Evolutionary conservation across 495 filamentous ascomycete genomes (phyloP), one percentile per base, ranked within the genome.

Genomic region (Hapsidospora chrysogenum): DNA sequence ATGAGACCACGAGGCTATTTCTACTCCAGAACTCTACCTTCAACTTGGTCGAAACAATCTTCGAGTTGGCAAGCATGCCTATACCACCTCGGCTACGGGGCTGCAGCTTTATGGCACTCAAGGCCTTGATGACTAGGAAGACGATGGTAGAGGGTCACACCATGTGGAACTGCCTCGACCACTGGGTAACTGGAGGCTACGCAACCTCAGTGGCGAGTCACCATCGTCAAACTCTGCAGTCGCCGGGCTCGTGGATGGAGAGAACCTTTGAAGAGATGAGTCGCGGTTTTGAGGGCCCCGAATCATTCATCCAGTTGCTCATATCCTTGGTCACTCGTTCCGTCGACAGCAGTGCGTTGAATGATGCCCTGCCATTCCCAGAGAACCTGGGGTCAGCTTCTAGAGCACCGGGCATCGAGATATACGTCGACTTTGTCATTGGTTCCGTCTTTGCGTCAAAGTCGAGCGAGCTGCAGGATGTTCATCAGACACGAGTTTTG

Each of bases 351-450:
- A 53, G 57, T 17, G 64, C 60, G 1, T 56, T 93, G 6, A 73
- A 76, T 36, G 80, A 86, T 54, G 50, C 50, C n/a, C 55, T 96
- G 14, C 76, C 87, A 0, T 96, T 95, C 49, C 82, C 89, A 0
- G 86, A 94, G 47, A 70, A 66, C 23, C 61, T 96, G n/a, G 85
- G 85, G n/a, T 67, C 70, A 9, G 63, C 72, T 6, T 76, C 74
- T 45, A 74, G 89, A 33, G 76, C 78, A 61, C 69, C 84, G 13
- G 89, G 92, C 3, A 81, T 99, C 41, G 85, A 94, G 37, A 74
- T 78, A 3, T 96, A 94, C 42, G 57, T 94, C 39, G 92, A 99
- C 58, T 94, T 92, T 49, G 69, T 80, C 14, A 39, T 95, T 35
- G 82, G 81, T 16, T 64, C 71, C 27, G 70, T 85, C 15, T 78